A percentile compares a stretch with the other conserved stretches of the same genome.
These are phyloP conservation scores for Fabrea salina DNA, from an alignment of 169 alveolate species.

Conservation along the genomic window DNA sequence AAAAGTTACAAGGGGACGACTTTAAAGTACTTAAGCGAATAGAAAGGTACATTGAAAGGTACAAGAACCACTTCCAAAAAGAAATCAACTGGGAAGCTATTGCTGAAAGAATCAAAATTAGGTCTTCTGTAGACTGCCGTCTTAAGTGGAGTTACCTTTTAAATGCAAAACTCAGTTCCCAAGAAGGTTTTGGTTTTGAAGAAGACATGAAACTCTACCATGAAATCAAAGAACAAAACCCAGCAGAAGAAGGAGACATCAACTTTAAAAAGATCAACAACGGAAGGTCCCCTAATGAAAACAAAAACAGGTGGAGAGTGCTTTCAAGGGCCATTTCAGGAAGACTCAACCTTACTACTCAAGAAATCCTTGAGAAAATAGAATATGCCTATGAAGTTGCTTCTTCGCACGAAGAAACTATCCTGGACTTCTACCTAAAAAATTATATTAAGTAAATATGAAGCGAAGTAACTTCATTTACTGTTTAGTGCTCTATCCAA, in stretches of 20 bases:
- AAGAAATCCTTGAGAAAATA: conserved; percentile 13
- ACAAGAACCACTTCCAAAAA: conserved; percentile 12
- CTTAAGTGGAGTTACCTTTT: conserved; percentile 41
- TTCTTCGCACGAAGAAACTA: too few relatives aligned
- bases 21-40: not conserved
- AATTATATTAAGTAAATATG: too few relatives aligned
- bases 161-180: not conserved
- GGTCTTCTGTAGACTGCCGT: conserved; percentile 52
- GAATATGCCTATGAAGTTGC: not conserved
- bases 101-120: conserved; percentile 29
- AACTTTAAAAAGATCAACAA: conserved; percentile 40
- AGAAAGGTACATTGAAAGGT: not conserved
- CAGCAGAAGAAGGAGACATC: conserved; percentile 34
- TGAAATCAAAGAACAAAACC: conserved; percentile 31
- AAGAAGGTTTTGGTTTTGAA: conserved; percentile 13
- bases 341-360: not conserved
- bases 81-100: conserved; percentile 47
- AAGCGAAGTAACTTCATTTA: too few relatives aligned
- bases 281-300: conserved; percentile 32
- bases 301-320: conserved; percentile 47
- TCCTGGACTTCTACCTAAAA: too few relatives aligned
- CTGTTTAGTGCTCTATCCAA: too few relatives aligned
- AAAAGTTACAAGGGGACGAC: conserved; percentile 8
- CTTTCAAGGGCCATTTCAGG: conserved; percentile 27
- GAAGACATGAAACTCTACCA: conserved; percentile 28